phyloP scores from a whole-genome alignment of 495 filamentous ascomycete species.

The Wilcoxina mikolae region DNA sequence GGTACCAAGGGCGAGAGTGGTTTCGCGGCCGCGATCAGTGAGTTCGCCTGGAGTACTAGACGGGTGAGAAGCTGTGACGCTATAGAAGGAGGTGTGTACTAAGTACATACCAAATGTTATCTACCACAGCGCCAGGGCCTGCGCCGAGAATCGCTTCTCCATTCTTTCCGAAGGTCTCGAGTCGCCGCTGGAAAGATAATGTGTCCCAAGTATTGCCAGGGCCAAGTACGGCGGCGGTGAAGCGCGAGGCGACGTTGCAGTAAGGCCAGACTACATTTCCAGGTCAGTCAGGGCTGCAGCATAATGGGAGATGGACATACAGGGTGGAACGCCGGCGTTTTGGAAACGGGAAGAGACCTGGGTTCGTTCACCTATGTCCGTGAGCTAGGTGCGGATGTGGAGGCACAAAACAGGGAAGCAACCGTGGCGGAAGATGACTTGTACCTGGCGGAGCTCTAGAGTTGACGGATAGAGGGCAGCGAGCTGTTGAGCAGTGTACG shows the following conservation, averaged over 20 bases:
- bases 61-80: not conserved
- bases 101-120: slow-evolving; percentile 20
- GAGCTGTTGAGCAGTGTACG: slow-evolving; percentile 74
- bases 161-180: slow-evolving; percentile 20
- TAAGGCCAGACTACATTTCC: slow-evolving; percentile 68
- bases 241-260: slow-evolving; percentile 57
- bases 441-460: slow-evolving; percentile 74
- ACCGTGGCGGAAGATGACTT: slow-evolving; percentile 84
- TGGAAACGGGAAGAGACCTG: slow-evolving; percentile 78
- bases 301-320: slow-evolving; percentile 33
- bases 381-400: not conserved
- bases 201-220: slow-evolving; percentile 19
- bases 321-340: slow-evolving; percentile 67
- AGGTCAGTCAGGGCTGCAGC: not conserved
- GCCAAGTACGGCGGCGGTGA: slow-evolving; percentile 55
- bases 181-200: slow-evolving; percentile 17
- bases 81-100: not conserved
- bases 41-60: slow-evolving; percentile 58
- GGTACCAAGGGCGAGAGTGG: slow-evolving; percentile 64
- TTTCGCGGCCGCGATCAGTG: slow-evolving; percentile 72
- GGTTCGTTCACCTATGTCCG: slow-evolving; percentile 51
- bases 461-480: slow-evolving; percentile 60
- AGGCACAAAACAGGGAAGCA: slow-evolving; percentile 9
- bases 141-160: slow-evolving; percentile 7
- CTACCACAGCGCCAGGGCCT: not conserved